Evolutionary conservation across 1,284 basidiomycete species (phyloP), one percentile per base, ranked within the genome.

Genomic region (Boletus semigastroideus): DNA sequence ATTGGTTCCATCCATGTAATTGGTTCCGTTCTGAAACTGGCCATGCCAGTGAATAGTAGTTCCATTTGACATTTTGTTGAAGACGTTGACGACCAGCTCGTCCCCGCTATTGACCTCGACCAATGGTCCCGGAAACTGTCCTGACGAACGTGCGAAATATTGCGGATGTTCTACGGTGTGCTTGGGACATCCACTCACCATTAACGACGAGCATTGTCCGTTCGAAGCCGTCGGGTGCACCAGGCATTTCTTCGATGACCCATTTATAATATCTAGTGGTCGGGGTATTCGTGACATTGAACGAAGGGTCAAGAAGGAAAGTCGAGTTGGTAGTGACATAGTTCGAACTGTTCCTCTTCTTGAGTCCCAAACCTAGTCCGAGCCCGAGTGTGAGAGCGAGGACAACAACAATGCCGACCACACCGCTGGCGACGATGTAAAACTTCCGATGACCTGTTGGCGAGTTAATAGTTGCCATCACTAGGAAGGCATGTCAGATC

Each of bases 1-100:
- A 20, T 30, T 71, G 5, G 65, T 69, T 12, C 65, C 65, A 30
- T 67, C 65, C 69, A 71, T 71, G 41, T 69, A 70, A 42, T 70
- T 67, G 11, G 69, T 67, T 17, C 67, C 67, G 39, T 67, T 67
- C 54, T 71, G 69, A 31, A 65, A 31, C 20, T 71, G 68, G 33
- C 65, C 69, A 11, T 67, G 65, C 69, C 69, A 67, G 38, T 67
- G 65, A 48, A 67, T 70, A 11, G 57, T 49, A 19, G 65, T 67
- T 5, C 65, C 65, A n/a, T 67, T 67, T 17, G 59, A n/a, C 60
- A 67, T 49, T 39, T 59, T 65, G 42, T 67, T 67, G 2, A 70
- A 68, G 27, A 67, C 68, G 33, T 71, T 67, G 20, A 67, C 66
- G 34, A 67, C n/a, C 27, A 67, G 64, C 44, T 67, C 60, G 33